These are phyloP conservation scores for Moniliophthora roreri DNA, from an alignment of 1,284 basidiomycete genomes.

Conservation along the genomic window DNA sequence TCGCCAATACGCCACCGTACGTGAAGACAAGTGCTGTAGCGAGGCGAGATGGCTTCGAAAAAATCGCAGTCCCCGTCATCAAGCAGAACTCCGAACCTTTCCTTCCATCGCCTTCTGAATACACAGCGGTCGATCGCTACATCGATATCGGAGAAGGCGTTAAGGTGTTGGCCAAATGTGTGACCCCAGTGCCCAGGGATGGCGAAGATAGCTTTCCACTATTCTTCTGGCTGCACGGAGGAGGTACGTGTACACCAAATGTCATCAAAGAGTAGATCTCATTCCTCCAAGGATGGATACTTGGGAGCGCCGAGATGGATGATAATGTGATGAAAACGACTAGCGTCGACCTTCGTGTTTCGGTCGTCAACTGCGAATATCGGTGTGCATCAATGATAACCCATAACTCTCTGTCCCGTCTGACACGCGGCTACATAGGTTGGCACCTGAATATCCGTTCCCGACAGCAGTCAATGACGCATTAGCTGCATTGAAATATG, in stretches of 20 bases:
- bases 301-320: slow-evolving; percentile 10
- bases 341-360: slow-evolving; percentile 10
- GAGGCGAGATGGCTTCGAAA: background rate
- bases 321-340: slow-evolving; percentile 10
- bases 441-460: slow-evolving; percentile 19
- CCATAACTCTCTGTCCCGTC: background rate
- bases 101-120: slow-evolving; percentile 1
- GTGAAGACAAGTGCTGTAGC: background rate
- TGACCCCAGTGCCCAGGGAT: background rate
- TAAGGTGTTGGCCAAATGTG: slow-evolving; percentile 1
- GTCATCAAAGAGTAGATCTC: background rate
- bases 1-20: background rate
- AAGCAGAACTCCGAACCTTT: background rate
- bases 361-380: slow-evolving; percentile 14
- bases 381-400: slow-evolving; percentile 1
- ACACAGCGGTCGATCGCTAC: background rate
- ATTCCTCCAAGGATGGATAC: slow-evolving; percentile 12
- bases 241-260: slow-evolving; percentile 6
- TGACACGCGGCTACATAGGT: slow-evolving; percentile 6
- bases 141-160: slow-evolving; percentile 2
- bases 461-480: slow-evolving; percentile 15
- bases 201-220: slow-evolving; percentile 11
- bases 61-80: background rate
- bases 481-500: slow-evolving; percentile 17
- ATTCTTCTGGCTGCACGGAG: slow-evolving; percentile 14